Percentiles rank a stretch among this genome's conserved stretches.
Evolutionary conservation across 2,329 filamentous ascomycete species (phyloP).

Genomic region (Emmonsiellopsis sp.): DNA sequence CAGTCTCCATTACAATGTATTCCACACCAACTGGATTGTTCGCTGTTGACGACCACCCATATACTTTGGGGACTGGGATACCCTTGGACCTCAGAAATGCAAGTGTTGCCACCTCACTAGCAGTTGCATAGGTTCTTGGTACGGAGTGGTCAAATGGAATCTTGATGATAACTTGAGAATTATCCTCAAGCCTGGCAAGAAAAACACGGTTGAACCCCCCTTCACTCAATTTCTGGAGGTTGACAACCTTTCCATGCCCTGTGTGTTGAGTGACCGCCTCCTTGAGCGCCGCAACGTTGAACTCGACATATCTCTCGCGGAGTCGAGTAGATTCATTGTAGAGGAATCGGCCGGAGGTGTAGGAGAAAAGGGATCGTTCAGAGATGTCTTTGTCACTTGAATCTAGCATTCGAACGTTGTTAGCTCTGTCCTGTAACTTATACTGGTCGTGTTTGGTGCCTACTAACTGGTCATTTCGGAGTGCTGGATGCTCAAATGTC

Average conservation of each 20-base stretch:
- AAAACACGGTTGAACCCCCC: conserved; percentile 18
- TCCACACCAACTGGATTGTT: conserved; percentile 30
- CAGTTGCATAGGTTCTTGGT: conserved; percentile 14
- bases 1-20: conserved; percentile 32
- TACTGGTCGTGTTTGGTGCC: no score
- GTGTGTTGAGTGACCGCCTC: conserved; percentile 4
- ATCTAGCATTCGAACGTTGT: no score
- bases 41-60: conserved; percentile 23
- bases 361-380: conserved; percentile 2
- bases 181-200: conserved; percentile 11
- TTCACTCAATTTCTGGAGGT: conserved; percentile 15
- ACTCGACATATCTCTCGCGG: conserved; percentile 3
- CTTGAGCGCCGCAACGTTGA: conserved; percentile 7
- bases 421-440: no score
- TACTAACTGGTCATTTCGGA: no score
- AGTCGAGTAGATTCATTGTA: conserved; percentile 2
- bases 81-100: conserved; percentile 20
- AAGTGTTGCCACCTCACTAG: conserved; percentile 27
- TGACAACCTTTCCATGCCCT: conserved; percentile 4
- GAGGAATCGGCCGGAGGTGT: conserved; percentile 4
- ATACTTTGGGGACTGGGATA: conserved; percentile 27
- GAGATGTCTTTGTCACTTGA: no score
- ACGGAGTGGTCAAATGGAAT: conserved; percentile 15
- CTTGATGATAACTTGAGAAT: conserved; percentile 15
- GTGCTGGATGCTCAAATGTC: no score